Evolutionary conservation across 441 rosid species (phyloP), one percentile per base, ranked within the genome.

Genomic region (Geranium incanum): DNA sequence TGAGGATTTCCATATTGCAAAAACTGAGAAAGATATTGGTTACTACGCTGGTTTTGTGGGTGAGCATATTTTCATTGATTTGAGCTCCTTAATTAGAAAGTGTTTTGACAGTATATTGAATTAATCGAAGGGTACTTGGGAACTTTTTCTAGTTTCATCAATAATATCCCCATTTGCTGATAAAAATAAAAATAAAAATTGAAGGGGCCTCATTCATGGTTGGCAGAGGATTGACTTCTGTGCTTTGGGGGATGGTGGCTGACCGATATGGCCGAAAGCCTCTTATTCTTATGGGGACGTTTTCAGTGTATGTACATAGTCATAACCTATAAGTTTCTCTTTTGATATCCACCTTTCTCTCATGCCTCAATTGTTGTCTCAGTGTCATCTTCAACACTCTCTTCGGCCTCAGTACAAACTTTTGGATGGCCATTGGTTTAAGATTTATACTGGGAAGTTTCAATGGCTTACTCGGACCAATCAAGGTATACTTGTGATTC

Each of bases 191-290:
- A 21, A 21, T 21, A 21, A 21, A 21, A 21, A 21, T 23, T 63
- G 16, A 16, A 75, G 78, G 78, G 41, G 67, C 78, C 62, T 60
- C 78, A 21, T 75, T 75, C 36, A 75, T 75, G 78, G 43, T 71
- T 33, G 78, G 78, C 41, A 71, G 78, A 75, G 75, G 68, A 7
- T 71, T 75, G 41, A 75, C 78, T 11, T 75, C 78, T 16, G 71
- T 75, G 1, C 19, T 67, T 33, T 75, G 78, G 78, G 78, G 78
- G 60, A 45, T 71, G 67, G 15, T 67, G 36, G 78, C 78, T 6
- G 78, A 75, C 68, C 74, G 75, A 67, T 70, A 70, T 67, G 78
- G 78, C 18, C 72, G 78, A 45, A 45, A 45, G 55, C 55, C 55
- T 45, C 55, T 45, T 6, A 45, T 45, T 8, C 55, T 45, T 45